Evolutionary conservation across 1,139 yeast species (phyloP).

Genomic region (Magnusiomyces fungicola): DNA sequence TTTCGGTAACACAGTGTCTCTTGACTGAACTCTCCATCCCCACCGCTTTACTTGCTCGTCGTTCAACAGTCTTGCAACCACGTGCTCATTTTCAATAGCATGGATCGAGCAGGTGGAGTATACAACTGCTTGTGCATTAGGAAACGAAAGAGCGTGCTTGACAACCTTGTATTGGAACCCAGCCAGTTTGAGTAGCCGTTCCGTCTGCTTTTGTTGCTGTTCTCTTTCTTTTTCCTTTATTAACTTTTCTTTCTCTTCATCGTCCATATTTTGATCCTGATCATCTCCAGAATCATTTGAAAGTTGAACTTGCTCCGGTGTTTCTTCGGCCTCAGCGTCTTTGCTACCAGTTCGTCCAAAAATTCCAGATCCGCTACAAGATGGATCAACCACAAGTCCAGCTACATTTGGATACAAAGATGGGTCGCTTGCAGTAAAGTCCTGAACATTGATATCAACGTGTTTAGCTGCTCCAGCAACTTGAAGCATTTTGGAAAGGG

Average conservation of each 20-base stretch:
- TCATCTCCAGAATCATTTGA: not conserved
- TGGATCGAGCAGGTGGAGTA: slow-evolving; percentile 95
- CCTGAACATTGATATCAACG: slow-evolving; percentile 69
- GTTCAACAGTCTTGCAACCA: slow-evolving; percentile 65
- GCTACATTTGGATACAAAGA: slow-evolving; percentile 56
- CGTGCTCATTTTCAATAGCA: slow-evolving; percentile 87
- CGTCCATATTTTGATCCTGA: slow-evolving; percentile 20
- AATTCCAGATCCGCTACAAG: slow-evolving; percentile 96
- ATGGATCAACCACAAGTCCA: slow-evolving; percentile 88
- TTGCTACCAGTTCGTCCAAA: slow-evolving; percentile 58
- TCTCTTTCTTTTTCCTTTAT: slow-evolving; percentile 30
- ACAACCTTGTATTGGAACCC: slow-evolving; percentile 83
- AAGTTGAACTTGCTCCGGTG: not conserved
- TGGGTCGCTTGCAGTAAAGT: slow-evolving; percentile 69
- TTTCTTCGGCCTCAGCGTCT: slow-evolving; percentile 23
- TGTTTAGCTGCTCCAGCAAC: slow-evolving; percentile 64
- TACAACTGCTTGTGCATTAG: slow-evolving; percentile 68
- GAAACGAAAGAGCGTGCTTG: slow-evolving; percentile 80
- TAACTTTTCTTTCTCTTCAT: slow-evolving; percentile 21
- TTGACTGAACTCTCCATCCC: slow-evolving; percentile 71
- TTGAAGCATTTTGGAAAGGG: slow-evolving; percentile 69
- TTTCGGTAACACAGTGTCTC: slow-evolving; percentile 58
- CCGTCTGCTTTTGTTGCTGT: slow-evolving; percentile 36
- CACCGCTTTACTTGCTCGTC: slow-evolving; percentile 51
- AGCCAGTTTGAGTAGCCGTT: slow-evolving; percentile 64